These are phyloP conservation scores for Lecanicillium sp. DNA, from an alignment of 2,329 filamentous ascomycete species.

Conservation along the genomic window DNA sequence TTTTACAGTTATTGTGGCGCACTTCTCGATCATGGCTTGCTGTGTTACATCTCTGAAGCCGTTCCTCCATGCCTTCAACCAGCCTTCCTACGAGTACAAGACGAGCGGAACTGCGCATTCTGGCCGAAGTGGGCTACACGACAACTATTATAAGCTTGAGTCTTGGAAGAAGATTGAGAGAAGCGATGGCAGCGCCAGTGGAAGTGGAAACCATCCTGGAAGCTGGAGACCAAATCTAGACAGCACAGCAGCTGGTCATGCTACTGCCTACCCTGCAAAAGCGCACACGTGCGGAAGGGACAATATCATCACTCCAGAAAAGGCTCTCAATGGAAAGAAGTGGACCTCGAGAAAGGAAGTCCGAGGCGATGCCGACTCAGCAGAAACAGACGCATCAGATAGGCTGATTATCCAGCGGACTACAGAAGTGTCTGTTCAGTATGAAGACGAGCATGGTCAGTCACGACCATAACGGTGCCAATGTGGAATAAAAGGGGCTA, in stretches of 20 bases:
- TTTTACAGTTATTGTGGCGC: constrained; percentile 2
- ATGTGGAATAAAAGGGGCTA: too few relatives aligned
- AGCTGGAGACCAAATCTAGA: constrained; percentile 6
- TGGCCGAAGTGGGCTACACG: not conserved
- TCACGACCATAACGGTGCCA: too few relatives aligned
- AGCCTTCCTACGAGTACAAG: constrained; percentile 9
- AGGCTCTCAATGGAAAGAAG: not conserved
- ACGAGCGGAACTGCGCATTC: constrained; percentile 3
- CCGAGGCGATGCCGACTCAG: not conserved
- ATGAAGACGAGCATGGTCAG: not conserved
- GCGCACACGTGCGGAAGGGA: not conserved
- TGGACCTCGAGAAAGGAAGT: not conserved
- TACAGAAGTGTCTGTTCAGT: constrained; percentile 3
- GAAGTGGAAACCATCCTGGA: not conserved
- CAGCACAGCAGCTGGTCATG: not conserved
- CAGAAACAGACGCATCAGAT: constrained; percentile 3
- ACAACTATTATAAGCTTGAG: constrained; percentile 3
- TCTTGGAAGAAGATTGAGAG: not conserved
- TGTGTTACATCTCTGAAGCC: constrained; percentile 8
- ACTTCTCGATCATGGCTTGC: constrained; percentile 7
- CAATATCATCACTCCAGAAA: too few relatives aligned
- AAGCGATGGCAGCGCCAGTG: not conserved
- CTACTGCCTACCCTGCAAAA: not conserved
- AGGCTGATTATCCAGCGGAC: constrained; percentile 6
- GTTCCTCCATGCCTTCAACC: constrained; percentile 10